Percentiles rank a stretch among this genome's conserved stretches.
Conservation (phyloP, 1,139 yeast species). For the Taphrina deformans region DNA sequence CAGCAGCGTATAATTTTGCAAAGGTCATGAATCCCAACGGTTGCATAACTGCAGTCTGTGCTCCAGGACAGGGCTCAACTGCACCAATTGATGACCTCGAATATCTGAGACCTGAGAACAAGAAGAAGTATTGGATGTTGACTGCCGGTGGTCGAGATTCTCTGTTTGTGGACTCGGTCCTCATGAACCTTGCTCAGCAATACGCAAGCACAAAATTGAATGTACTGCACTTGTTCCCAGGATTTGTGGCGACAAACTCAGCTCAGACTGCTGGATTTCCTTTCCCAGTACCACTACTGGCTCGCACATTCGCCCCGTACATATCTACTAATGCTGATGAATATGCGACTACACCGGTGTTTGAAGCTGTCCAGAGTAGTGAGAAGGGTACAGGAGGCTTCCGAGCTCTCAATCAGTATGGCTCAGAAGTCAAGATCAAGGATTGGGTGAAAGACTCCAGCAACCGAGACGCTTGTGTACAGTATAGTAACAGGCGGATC, state of each 20-base stretch:
- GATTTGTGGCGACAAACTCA: slow-evolving; percentile 8
- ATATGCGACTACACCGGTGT: slow-evolving; percentile 20
- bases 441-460: slow-evolving; percentile 8
- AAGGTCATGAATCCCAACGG: slow-evolving; percentile 15
- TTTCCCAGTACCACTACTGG: slow-evolving; percentile 7
- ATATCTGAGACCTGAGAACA: slow-evolving; percentile 14
- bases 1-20: slow-evolving; percentile 9
- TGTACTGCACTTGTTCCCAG: slow-evolving; percentile 25
- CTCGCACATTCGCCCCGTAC: slow-evolving; percentile 10
- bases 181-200: slow-evolving; percentile 16
- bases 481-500: slow-evolving; percentile 10
- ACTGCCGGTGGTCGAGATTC: slow-evolving; percentile 24
- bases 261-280: slow-evolving; percentile 32
- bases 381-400: not conserved
- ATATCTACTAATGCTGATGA: slow-evolving; percentile 8
- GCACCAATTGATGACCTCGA: slow-evolving; percentile 23
- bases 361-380: slow-evolving; percentile 7
- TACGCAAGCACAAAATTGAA: not conserved
- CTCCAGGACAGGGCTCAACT: slow-evolving; percentile 18
- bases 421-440: slow-evolving; percentile 10
- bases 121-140: slow-evolving; percentile 7
- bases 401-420: slow-evolving; percentile 16
- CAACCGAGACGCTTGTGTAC: slow-evolving; percentile 1
- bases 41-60: slow-evolving; percentile 21
- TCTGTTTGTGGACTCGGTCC: slow-evolving; percentile 25